Conservation (phyloP, 192 early-diverging fungal genomes). For the Rhizophagus clarus region DNA sequence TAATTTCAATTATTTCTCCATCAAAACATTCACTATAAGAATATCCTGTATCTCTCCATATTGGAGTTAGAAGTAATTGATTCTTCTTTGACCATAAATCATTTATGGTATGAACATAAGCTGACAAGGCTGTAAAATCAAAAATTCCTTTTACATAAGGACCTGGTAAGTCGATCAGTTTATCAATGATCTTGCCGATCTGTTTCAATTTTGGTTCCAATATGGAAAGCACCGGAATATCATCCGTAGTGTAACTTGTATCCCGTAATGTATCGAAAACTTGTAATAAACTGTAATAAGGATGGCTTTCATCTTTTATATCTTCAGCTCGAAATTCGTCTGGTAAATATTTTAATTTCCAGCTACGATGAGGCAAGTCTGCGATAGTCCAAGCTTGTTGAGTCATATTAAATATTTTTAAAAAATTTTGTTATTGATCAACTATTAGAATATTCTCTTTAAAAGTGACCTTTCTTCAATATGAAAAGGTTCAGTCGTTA, state of each 20-base stretch:
- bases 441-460: neutral
- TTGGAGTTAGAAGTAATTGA: constrained; percentile 11
- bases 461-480: neutral
- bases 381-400: constrained; percentile 21
- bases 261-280: constrained; percentile 9
- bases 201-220: constrained; percentile 19
- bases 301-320: constrained; percentile 16
- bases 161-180: constrained; percentile 16
- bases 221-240: constrained; percentile 4
- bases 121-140: constrained; percentile 12
- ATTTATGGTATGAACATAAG: constrained; percentile 17
- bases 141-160: constrained; percentile 16
- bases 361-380: constrained; percentile 11
- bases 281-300: constrained; percentile 20
- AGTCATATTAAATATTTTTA: neutral
- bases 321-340: constrained; percentile 15
- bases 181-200: constrained; percentile 27
- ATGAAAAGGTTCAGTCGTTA: neutral
- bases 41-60: neutral
- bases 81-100: constrained; percentile 23
- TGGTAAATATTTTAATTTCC: constrained; percentile 26
- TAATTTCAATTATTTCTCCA: neutral
- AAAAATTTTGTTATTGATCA: neutral
- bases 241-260: constrained; percentile 1
- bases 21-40: neutral